Evolutionary conservation across 352 stramenopile genomes (phyloP).

Genomic region (Labyrinthula sp.): DNA sequence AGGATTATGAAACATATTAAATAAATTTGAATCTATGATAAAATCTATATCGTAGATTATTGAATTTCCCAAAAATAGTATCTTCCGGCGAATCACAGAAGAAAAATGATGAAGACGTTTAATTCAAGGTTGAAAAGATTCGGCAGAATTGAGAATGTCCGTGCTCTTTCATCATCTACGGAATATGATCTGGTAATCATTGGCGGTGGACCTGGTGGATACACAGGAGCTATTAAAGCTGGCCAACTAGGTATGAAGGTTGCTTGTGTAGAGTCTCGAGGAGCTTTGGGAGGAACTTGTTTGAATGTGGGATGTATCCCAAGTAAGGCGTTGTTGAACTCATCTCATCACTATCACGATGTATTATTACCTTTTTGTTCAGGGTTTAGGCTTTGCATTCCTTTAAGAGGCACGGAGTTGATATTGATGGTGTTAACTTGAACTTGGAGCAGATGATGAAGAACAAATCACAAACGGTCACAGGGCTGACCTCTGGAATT

Average conservation of each 20-base stretch:
- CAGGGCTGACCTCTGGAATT: constrained; percentile 78
- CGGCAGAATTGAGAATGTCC: too few relatives aligned
- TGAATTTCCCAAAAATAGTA: too few relatives aligned
- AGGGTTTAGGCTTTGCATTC: constrained; percentile 80
- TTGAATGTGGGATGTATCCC: constrained; percentile 98
- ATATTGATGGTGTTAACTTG: constrained; percentile 57
- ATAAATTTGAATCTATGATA: too few relatives aligned
- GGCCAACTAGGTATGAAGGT: constrained; percentile 91
- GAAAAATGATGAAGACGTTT: too few relatives aligned
- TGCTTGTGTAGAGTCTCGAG: constrained; percentile 85
- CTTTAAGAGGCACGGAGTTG: constrained; percentile 83
- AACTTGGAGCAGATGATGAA: constrained; percentile 88
- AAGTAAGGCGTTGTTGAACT: constrained; percentile 86
- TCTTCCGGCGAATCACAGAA: too few relatives aligned
- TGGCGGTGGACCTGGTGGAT: constrained; percentile 84
- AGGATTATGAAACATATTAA: too few relatives aligned
- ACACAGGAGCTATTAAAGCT: constrained; percentile 94
- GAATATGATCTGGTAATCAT: constrained; percentile 54
- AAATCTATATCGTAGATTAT: too few relatives aligned
- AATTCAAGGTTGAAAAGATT: too few relatives aligned
- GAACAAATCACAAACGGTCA: constrained; percentile 77
- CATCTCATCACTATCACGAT: constrained; percentile 74
- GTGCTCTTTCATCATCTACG: too few relatives aligned
- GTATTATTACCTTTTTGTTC: neutral
- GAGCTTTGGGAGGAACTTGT: constrained; percentile 80